Evolutionary conservation across 768 basidiomycete genomes (phyloP).

Genomic region (Ramaria sp.): DNA sequence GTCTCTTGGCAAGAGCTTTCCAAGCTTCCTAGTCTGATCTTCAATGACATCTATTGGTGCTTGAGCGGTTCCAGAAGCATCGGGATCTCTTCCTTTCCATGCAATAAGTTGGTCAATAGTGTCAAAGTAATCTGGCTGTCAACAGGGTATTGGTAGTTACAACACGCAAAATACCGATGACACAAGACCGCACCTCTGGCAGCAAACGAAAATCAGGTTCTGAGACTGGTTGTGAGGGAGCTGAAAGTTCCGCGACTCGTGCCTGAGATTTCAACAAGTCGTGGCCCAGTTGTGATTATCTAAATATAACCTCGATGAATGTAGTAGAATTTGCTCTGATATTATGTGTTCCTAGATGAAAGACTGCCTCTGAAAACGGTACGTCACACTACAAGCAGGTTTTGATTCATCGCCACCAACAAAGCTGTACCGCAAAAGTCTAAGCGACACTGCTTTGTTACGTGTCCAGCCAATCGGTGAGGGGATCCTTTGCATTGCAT

Average conservation of each 20-base stretch:
- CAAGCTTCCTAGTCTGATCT: neutral
- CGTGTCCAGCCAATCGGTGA: too few relatives aligned
- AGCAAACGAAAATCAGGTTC: neutral
- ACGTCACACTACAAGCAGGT: too few relatives aligned
- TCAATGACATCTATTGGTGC: neutral
- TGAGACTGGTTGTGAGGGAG: neutral
- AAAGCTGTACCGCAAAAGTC: too few relatives aligned
- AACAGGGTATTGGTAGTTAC: neutral
- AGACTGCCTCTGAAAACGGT: too few relatives aligned
- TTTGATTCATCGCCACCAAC: too few relatives aligned
- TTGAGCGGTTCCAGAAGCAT: neutral
- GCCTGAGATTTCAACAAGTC: neutral
- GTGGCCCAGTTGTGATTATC: too few relatives aligned
- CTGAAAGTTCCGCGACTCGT: neutral
- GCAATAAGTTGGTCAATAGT: neutral
- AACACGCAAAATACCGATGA: neutral
- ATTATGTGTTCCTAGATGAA: too few relatives aligned
- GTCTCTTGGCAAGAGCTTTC: neutral
- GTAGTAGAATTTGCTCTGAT: too few relatives aligned
- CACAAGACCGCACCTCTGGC: neutral
- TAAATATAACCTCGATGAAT: too few relatives aligned
- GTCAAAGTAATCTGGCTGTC: slow-evolving; percentile 3
- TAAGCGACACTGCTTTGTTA: too few relatives aligned
- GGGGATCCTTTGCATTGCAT: too few relatives aligned
- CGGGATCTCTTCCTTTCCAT: neutral